A percentile compares a stretch with the other conserved stretches of the same genome.
phyloP scores from a whole-genome alignment of 73 alveolate genomes.

The Stentor roeselii region DNA sequence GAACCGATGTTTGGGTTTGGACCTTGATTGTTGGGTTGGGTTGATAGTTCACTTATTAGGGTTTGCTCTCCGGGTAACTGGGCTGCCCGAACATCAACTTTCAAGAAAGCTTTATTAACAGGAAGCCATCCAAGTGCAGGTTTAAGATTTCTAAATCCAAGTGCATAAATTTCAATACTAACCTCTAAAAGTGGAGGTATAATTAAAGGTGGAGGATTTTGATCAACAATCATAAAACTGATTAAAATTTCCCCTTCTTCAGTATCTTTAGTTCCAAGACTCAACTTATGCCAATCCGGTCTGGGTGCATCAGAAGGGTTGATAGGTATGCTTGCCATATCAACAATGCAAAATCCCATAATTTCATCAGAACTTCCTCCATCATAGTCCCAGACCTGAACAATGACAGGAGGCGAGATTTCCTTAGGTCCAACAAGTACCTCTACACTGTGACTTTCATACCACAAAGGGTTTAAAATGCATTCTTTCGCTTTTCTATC shows the following conservation, averaged over 20 bases:
- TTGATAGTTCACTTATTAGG: slow-evolving; percentile 47
- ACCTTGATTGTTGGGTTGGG: slow-evolving; percentile 85
- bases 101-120: slow-evolving; percentile 82
- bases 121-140: slow-evolving; percentile 76
- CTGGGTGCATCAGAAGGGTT: not conserved
- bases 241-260: slow-evolving; percentile 31
- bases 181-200: slow-evolving; percentile 68
- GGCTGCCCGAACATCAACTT: slow-evolving; percentile 64
- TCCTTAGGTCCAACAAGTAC: slow-evolving; percentile 10
- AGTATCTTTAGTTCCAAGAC: slow-evolving; percentile 27
- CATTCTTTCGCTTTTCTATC: not conserved
- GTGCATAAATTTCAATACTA: slow-evolving; percentile 67
- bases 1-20: slow-evolving; percentile 84
- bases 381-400: slow-evolving; percentile 30
- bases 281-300: slow-evolving; percentile 21
- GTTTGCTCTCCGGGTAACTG: slow-evolving; percentile 65
- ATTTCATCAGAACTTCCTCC: slow-evolving; percentile 6
- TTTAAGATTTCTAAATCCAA: slow-evolving; percentile 83
- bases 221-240: slow-evolving; percentile 38
- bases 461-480: slow-evolving; percentile 25
- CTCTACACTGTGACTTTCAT: not conserved
- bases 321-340: not conserved
- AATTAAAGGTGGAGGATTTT: slow-evolving; percentile 29
- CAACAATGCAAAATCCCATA: slow-evolving; percentile 2
- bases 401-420: slow-evolving; percentile 22